These are phyloP conservation scores for Paralagenidium karlingii DNA, from an alignment of 352 stramenopile genomes.

Conservation along the genomic window DNA sequence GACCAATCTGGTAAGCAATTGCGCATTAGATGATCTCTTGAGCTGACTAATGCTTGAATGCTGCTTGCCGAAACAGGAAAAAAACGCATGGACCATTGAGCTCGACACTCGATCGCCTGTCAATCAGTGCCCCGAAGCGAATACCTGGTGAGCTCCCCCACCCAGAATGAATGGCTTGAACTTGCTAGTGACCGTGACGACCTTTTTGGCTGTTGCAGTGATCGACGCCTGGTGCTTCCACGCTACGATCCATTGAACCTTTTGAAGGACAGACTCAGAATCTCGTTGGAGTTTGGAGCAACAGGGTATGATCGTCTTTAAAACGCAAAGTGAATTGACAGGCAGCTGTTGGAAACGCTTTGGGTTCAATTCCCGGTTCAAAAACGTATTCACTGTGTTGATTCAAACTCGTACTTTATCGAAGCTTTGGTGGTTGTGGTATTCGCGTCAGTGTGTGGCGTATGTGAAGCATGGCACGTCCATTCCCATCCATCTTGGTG, in stretches of 20 bases:
- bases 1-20: slow-evolving; percentile 27
- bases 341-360: too few relatives aligned
- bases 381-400: too few relatives aligned
- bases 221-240: slow-evolving; percentile 56
- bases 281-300: slow-evolving; percentile 44
- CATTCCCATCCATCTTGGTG: too few relatives aligned
- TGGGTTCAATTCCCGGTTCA: too few relatives aligned
- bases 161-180: background rate
- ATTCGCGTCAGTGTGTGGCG: too few relatives aligned
- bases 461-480: too few relatives aligned
- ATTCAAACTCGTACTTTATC: too few relatives aligned
- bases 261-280: slow-evolving; percentile 42
- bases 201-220: slow-evolving; percentile 16
- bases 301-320: slow-evolving; percentile 74
- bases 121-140: slow-evolving; percentile 47
- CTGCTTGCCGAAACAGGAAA: slow-evolving; percentile 19
- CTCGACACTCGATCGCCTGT: slow-evolving; percentile 30
- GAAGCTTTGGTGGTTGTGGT: too few relatives aligned
- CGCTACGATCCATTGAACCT: slow-evolving; percentile 34
- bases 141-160: slow-evolving; percentile 40
- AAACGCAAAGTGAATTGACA: too few relatives aligned
- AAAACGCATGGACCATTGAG: slow-evolving; percentile 54
- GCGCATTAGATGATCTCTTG: background rate
- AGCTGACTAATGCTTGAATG: background rate
- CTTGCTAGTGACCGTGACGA: background rate